Base-by-base conservation (phyloP, 805 yeast species). In the Isabelozyma pseudorhagii region DNA sequence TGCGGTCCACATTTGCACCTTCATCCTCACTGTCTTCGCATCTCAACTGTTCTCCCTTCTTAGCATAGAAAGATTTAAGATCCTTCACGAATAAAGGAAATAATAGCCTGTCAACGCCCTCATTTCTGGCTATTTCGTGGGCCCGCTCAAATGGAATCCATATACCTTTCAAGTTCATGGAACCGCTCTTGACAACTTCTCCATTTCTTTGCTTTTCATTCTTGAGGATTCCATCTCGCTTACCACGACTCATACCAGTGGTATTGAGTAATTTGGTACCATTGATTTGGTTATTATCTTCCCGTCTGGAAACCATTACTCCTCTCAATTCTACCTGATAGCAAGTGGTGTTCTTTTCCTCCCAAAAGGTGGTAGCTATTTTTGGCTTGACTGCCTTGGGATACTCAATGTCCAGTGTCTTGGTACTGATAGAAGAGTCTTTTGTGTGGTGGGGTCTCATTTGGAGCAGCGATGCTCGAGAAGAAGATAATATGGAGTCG, bases 141-240 rank as follows among this genome's bases (percentile, higher is more conserved):
- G 76, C 76, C 41, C 74, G 55, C 3, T 67, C 71, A 50, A 70
- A 66, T 0, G 76, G 76, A 14, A 71, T 62, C 77, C 77, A 71
- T 1, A 71, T 72, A 7, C 77, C 77, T 48, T 71, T 71, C 46
- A 71, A 55, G 47, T 67, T 67, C 75, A 71, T 71, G 4, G 72
- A 57, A 0, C 77, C 77, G 6, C 63, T 63, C 53, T 68, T 67
- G 11, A 68, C 64, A 5, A 71, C 72, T 4, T 53, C 55, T 28
- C 38, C 45, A 15, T 43, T 52, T 41, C 66, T 60, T 5, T 50
- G 51, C 47, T 62, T 67, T 48, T 71, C 77, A 3, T 67, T 54
- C 48, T 71, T 71, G 41, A 71, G 56, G 25, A 71, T 67, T 9
- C 75, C 75, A 54, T 71, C 77, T 29, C 75, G 50, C 50, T 68